Base-by-base conservation (phyloP, 768 basidiomycete genomes). In the Tubosaeta sp. region DNA sequence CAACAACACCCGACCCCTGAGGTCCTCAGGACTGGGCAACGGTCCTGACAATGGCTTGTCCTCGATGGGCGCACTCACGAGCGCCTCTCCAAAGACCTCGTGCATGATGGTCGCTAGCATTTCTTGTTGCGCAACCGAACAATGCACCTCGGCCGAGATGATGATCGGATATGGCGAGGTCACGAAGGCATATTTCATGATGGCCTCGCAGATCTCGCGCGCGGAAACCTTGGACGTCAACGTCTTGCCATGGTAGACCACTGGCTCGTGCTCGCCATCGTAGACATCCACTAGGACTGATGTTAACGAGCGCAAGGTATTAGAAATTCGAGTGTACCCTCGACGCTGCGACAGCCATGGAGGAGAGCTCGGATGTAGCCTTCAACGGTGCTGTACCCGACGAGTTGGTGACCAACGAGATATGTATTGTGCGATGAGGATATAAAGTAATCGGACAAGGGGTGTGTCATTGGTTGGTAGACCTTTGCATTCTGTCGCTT, bases 391-490 rank as follows among this genome's bases (percentile, higher is more conserved):
- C 89, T 92, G 29, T 86, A 83, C 5, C 95, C 95, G 38, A 94
- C 78, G 4, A 92, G 77, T 62, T 95, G 92, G 62, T 89, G 79
- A 0, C 92, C 92, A 16, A 91, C 82, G 9, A 95, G 82, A 63
- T 94, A 94, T 0, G 91, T 94, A 59, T 98, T 97, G 65, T 98
- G 95, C 9, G 89, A 92, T 11, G 89, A 85, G 4, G 89, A 92
- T 62, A 95, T 81, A 63, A 76, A 91, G 65, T 98, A 98, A 52
- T 97, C 89, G 2, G 84, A 81, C 13, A 97, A 74, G 1, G 95
- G 92, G 1, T 80, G 74, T 1, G 86, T 87, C 97, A 98, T 97
- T 60, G 97, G 87, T 46, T 94, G 90, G 67, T 75, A 76, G 6
- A 85, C 71, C 14, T 73, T 71, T 29, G 69, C 67, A 34, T 83